Base-by-base conservation (phyloP, 164 flowering plant species). In the Vitis amurensis region DNA sequence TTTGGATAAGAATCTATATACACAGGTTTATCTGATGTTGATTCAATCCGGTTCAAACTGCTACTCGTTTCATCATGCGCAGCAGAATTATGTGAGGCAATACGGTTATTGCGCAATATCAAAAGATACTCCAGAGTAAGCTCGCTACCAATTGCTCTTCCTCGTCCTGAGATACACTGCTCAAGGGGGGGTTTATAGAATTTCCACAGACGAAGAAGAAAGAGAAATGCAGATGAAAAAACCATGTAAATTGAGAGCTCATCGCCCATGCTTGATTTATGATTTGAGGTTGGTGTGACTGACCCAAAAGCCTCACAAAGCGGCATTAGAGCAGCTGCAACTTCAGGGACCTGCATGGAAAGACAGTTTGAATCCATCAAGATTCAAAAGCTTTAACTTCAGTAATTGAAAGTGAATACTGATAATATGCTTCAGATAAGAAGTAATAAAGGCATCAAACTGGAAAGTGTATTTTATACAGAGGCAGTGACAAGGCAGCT, bases 301-400 rank as follows among this genome's bases (percentile, higher is more conserved):
- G 98, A 90, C 17, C 99, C 99, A 77, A 92, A 95, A 37, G 71
- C 87, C 81, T 95, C 99, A 77, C 99, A 92, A 27, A 95, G 81
- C 9, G 98, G 94, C 88, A 95, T 80, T 71, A 92, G 80, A 63
- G 91, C 73, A 71, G 88, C 95, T 17, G 98, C 99, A 84, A 91
- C 89, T 76, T 88, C 87, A 29, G 99, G 98, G 37, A 87, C 82
- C 99, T 95, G 89, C 30, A 63, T 9, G 27, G 47, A 23, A 66
- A 19, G 44, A 67, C 50, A 50, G 9, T 53, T 49, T 57, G 44
- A 55, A 30, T 57, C 53, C 61, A 67, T 15, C 13, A 30, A 55
- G 27, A 15, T 17, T 48, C 4, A 59, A 12, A 48, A 69, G n/a
- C 15, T 52, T 15, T 16, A 62, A 7, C 56, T 31, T 64, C 27